Percentiles rank a stretch among this genome's conserved stretches.
Conservation (phyloP, 1,284 basidiomycete genomes). For the Irpex sp. region DNA sequence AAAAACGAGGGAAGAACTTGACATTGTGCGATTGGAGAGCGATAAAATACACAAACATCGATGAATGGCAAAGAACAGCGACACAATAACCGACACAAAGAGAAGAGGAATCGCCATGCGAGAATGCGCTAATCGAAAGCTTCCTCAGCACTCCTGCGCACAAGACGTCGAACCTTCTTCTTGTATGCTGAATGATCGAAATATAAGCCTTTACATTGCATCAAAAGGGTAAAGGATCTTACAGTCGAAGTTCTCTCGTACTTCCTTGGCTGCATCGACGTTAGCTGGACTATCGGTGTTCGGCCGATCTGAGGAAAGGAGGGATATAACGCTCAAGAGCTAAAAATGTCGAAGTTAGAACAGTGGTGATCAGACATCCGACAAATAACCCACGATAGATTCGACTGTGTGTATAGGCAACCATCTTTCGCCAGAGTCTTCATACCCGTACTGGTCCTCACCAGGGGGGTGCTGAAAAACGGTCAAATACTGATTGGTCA, state of each 20-base stretch:
- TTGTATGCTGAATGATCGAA: slow-evolving; percentile 56
- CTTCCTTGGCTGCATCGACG: slow-evolving; percentile 93
- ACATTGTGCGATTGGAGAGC: background rate
- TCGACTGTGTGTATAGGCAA: slow-evolving; percentile 96
- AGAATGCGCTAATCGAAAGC: slow-evolving; percentile 55
- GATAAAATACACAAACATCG: background rate
- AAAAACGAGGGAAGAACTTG: background rate
- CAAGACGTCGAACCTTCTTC: slow-evolving; percentile 91
- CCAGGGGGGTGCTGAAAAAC: slow-evolving; percentile 83
- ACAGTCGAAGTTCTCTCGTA: slow-evolving; percentile 73
- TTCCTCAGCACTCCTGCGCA: slow-evolving; percentile 83
- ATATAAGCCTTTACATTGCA: background rate
- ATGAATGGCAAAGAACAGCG: background rate
- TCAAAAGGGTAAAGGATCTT: slow-evolving; percentile 21
- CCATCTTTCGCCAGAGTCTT: slow-evolving; percentile 97
- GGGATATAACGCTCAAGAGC: slow-evolving; percentile 95
- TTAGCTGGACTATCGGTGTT: slow-evolving; percentile 97
- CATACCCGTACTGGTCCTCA: slow-evolving; percentile 97
- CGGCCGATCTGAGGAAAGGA: slow-evolving; percentile 89
- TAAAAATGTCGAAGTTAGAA: slow-evolving; percentile 30
- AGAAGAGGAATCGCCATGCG: background rate
- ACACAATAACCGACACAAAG: background rate
- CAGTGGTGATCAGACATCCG: background rate
- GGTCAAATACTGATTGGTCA: background rate
- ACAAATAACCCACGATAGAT: slow-evolving; percentile 78